Evolutionary conservation across 176 grass and related monocot species (phyloP).

Genomic region (Hyparrhenia diplandra): DNA sequence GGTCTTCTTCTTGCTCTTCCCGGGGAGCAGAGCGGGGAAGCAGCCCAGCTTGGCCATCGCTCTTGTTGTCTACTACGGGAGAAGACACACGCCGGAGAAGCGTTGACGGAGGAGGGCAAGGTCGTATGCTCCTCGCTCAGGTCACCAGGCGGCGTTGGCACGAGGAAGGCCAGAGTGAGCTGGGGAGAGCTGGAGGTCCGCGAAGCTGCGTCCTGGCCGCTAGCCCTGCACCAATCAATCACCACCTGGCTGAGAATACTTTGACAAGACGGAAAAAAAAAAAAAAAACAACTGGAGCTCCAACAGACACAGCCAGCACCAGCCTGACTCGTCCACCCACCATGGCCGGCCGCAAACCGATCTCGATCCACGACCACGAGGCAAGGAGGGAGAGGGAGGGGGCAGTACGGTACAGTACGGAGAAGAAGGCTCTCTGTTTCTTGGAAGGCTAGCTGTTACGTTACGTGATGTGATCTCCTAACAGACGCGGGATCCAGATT

Average conservation of each 20-base stretch:
- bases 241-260: neutral
- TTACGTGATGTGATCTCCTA: neutral
- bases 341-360: neutral
- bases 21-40: slow-evolving; percentile 51
- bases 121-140: slow-evolving; percentile 62
- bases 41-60: slow-evolving; percentile 67
- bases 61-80: no score
- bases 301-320: neutral
- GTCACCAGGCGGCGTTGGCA: slow-evolving; percentile 27
- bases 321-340: neutral
- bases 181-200: slow-evolving; percentile 16
- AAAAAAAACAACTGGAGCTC: neutral
- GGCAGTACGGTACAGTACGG: neutral
- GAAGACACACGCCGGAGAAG: no score
- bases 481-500: neutral
- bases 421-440: neutral
- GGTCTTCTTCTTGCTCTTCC: slow-evolving; percentile 77
- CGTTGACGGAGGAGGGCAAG: slow-evolving; percentile 1
- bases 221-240: slow-evolving; percentile 35
- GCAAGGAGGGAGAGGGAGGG: neutral
- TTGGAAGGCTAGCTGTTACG: neutral
- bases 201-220: slow-evolving; percentile 35
- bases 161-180: slow-evolving; percentile 82
- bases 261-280: no score
- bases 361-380: neutral